Conservation (phyloP, 495 filamentous ascomycete species). For the Oleoguttula mirabilis region DNA sequence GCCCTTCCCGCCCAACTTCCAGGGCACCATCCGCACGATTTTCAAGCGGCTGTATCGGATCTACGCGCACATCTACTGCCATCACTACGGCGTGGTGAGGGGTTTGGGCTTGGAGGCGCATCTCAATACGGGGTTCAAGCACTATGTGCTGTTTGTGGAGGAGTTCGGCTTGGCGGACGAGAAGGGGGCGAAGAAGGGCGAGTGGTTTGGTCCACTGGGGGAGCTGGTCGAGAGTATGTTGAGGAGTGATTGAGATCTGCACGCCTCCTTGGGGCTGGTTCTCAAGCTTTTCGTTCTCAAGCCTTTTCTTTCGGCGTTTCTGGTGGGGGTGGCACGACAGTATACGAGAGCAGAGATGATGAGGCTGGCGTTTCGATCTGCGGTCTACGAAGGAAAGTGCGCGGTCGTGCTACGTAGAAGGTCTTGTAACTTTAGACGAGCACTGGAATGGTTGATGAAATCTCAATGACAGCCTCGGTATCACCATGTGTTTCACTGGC, state of each 20-base stretch:
- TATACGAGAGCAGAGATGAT: background rate
- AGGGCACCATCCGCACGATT: slow-evolving; percentile 73
- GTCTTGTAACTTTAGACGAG: too few species aligned
- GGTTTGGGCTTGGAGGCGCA: slow-evolving; percentile 93
- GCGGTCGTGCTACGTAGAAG: too few species aligned
- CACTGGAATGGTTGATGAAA: too few species aligned
- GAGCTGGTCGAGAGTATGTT: slow-evolving; percentile 97
- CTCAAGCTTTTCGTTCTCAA: background rate
- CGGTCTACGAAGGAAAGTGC: too few species aligned
- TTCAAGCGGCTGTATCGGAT: slow-evolving; percentile 98
- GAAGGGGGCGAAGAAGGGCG: slow-evolving; percentile 42
- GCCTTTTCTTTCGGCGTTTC: too few species aligned
- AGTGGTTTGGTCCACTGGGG: slow-evolving; percentile 94
- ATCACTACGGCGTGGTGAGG: slow-evolving; percentile 94
- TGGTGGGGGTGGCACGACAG: background rate
- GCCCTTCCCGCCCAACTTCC: slow-evolving; percentile 88
- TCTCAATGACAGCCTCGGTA: too few species aligned
- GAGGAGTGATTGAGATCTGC: slow-evolving; percentile 56
- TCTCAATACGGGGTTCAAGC: slow-evolving; percentile 98
- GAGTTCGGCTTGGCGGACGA: slow-evolving; percentile 79
- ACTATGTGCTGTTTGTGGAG: slow-evolving; percentile 94
- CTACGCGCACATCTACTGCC: slow-evolving; percentile 98
- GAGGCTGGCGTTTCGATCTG: too few species aligned
- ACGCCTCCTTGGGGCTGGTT: too few species aligned
- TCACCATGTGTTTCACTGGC: too few species aligned